Conservation (phyloP, 208 protist genomes). For the Trypanosoma platydactyli region DNA sequence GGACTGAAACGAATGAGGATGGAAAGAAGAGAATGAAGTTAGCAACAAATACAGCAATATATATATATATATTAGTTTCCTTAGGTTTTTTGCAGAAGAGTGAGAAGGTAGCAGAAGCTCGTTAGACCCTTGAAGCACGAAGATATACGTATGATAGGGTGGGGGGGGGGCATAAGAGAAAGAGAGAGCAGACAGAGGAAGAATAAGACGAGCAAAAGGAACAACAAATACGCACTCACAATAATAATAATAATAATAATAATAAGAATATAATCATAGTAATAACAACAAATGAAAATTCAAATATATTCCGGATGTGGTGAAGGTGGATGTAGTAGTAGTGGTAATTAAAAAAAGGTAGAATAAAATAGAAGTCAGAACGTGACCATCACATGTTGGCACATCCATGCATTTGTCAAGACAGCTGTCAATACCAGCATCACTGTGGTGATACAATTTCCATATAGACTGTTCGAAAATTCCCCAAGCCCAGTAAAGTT, state of each 20-base stretch:
- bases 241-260: background rate
- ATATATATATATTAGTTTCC: no score
- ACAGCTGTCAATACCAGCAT: conserved; percentile 17
- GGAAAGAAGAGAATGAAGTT: no score
- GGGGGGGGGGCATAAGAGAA: background rate
- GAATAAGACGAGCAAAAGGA: background rate
- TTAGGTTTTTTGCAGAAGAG: no score
- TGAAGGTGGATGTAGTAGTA: conserved; percentile 3
- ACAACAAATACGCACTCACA: background rate
- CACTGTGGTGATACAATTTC: background rate
- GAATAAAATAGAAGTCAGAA: conserved; percentile 12
- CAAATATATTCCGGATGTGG: background rate
- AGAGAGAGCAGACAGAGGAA: background rate
- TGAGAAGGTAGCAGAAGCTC: no score
- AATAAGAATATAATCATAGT: background rate
- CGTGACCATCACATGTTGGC: conserved; percentile 1
- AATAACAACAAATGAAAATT: background rate
- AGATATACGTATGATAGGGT: background rate
- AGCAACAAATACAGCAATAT: no score
- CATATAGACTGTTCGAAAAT: conserved; percentile 4
- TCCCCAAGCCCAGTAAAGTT: conserved; percentile 27
- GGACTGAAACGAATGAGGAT: no score
- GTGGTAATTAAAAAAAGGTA: conserved; percentile 23
- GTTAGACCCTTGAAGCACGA: no score
- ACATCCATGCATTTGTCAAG: conserved; percentile 25